Conservation (phyloP, 2,329 filamentous ascomycete species). For the Tolypocladium cylindrosporum region DNA sequence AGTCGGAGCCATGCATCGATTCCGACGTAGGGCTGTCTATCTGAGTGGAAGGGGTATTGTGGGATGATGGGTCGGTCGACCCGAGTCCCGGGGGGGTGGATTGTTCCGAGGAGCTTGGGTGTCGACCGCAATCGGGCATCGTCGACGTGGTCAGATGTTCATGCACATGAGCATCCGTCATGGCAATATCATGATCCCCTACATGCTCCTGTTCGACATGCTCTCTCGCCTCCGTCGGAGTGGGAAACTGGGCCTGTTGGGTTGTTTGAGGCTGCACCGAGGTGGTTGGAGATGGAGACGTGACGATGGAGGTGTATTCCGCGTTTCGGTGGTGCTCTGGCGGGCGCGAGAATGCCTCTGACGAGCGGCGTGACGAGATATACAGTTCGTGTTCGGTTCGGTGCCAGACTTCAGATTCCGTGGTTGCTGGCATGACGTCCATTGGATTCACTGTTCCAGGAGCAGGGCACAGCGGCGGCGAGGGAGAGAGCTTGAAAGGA, state of each 20-base stretch:
- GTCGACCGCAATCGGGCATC: constrained; percentile 13
- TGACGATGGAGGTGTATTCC: constrained; percentile 2
- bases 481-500: constrained; percentile 13
- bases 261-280: constrained; percentile 6
- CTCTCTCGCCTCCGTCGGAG: constrained; percentile 10
- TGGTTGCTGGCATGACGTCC: constrained; percentile 39
- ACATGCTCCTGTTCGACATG: constrained; percentile 4
- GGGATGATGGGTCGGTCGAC: constrained; percentile 29
- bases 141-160: constrained; percentile 12
- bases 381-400: constrained; percentile 25
- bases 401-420: constrained; percentile 26
- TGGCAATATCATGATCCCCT: constrained; percentile 12
- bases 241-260: constrained; percentile 17
- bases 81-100: constrained; percentile 28
- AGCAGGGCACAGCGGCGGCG: constrained; percentile 22
- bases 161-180: constrained; percentile 15
- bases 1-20: constrained; percentile 25
- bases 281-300: constrained; percentile 14
- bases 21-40: constrained; percentile 31
- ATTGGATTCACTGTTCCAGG: constrained; percentile 43
- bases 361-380: constrained; percentile 15
- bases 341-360: constrained; percentile 5
- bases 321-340: not conserved
- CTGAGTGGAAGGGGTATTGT: constrained; percentile 38
- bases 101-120: constrained; percentile 26